phyloP scores from a whole-genome alignment of 1,139 yeast species.

The Pneumocystis oryctolagi region DNA sequence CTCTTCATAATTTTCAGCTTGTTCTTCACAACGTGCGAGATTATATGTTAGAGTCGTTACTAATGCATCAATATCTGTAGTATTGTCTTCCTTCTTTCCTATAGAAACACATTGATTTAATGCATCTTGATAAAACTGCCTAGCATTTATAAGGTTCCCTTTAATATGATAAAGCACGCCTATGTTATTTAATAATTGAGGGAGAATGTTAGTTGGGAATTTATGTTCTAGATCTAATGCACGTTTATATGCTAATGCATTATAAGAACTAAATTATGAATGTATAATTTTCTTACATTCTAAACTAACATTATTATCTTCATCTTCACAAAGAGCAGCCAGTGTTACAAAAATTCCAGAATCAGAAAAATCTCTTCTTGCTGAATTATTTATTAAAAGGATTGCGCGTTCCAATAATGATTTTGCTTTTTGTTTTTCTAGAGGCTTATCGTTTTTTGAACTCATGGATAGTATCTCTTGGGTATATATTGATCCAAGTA shows the following conservation, averaged over 20 bases:
- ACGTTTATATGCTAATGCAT: constrained; percentile 41
- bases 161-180: constrained; percentile 71
- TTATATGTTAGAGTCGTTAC: constrained; percentile 26
- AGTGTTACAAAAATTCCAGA: constrained; percentile 14
- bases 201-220: constrained; percentile 37
- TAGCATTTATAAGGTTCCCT: constrained; percentile 41
- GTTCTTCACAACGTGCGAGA: constrained; percentile 29
- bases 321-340: constrained; percentile 36
- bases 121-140: constrained; percentile 39
- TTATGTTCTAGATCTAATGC: constrained; percentile 33
- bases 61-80: constrained; percentile 13
- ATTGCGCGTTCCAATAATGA: constrained; percentile 58
- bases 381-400: constrained; percentile 33
- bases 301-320: constrained; percentile 35
- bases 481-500: constrained; percentile 61
- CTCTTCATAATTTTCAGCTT: constrained; percentile 29
- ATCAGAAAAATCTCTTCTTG: constrained; percentile 34
- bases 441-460: constrained; percentile 10
- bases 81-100: constrained; percentile 18
- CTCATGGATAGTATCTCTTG: constrained; percentile 22
- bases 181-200: constrained; percentile 63
- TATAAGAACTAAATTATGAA: constrained; percentile 15
- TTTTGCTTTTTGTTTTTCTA: constrained; percentile 16
- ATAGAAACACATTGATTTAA: constrained; percentile 24
- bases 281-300: background rate